Evolutionary conservation across 2,329 filamentous ascomycete genomes (phyloP), one percentile per base, ranked within the genome.

Genomic region (Alternaria rosae): DNA sequence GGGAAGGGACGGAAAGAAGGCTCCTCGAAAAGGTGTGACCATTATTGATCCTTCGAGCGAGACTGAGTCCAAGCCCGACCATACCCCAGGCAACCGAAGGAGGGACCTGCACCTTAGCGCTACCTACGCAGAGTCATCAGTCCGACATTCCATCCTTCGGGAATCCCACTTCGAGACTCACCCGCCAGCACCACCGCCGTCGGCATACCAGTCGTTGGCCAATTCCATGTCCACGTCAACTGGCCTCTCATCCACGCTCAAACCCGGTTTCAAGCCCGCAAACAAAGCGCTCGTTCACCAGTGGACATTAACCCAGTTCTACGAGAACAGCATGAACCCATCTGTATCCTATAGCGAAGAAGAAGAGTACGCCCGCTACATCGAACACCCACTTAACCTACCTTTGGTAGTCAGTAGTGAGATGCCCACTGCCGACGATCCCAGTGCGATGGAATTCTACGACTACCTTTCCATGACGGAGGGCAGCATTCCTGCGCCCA

Each of bases 281-380:
- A 91, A 96, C 72, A 96, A 96, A 80, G 88, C 89, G 26, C 91
- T 91, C 38, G 91, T 91, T 58, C 91, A 92, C 13, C 93, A 97
- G 76, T 94, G 92, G 90, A 96, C 92, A 0, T 91, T 97, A 50
- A 91, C 91, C 17, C 91, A 96, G 74, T 90, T 97, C 52, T 91
- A 97, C 45, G 86, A 90, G 55, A 91, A 94, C 76, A 95, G 92
- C 6, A 85, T 98, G 45, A 91, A 97, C 68, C 95, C 95, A 1
- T 89, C 88, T 1, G 92, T 99, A 38, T 91, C 87, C 8, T 81
- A 85, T 8, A 86, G 88, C 41, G 94, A 98, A 81, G 88, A 89
- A 23, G 89, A 91, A 48, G 95, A 98, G 76, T 99, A 99, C 77
- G 87, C 89, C 61, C 88, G 91, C 23, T 99, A 98, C 79, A 89